phyloP scores from a whole-genome alignment of 1,284 basidiomycete genomes.

The Peniophora sp. region DNA sequence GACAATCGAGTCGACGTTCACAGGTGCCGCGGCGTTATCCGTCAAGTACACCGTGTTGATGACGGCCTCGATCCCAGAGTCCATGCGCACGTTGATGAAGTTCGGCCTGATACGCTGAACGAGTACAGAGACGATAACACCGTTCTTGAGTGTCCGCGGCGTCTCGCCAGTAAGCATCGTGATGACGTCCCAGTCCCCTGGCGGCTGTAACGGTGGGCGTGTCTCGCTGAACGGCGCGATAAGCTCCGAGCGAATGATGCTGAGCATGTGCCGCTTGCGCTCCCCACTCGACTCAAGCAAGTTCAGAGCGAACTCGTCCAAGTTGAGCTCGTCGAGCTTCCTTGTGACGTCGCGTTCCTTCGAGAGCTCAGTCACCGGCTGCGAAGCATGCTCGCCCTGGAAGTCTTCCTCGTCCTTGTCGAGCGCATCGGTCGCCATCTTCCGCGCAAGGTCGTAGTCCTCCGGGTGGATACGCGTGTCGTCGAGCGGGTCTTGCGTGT shows the following conservation, averaged over 20 bases:
- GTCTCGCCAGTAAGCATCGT: constrained; percentile 97
- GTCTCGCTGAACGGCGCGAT: constrained; percentile 79
- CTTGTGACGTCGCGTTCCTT: constrained; percentile 70
- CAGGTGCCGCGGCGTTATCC: constrained; percentile 28
- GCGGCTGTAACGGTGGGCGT: constrained; percentile 61
- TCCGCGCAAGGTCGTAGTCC: constrained; percentile 95
- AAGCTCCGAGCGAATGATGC: constrained; percentile 88
- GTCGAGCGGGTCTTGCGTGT: constrained; percentile 85
- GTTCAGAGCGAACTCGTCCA: constrained; percentile 95
- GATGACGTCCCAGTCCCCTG: constrained; percentile 76
- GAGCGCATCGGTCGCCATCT: constrained; percentile 97
- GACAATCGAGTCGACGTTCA: constrained; percentile 40
- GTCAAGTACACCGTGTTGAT: constrained; percentile 65
- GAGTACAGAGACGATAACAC: constrained; percentile 80
- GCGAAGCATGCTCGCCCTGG: constrained; percentile 84
- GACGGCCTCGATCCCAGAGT: constrained; percentile 87
- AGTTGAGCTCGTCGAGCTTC: constrained; percentile 86
- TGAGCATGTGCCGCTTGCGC: constrained; percentile 82
- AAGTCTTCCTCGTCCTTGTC: constrained; percentile 94
- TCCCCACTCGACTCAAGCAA: constrained; percentile 79
- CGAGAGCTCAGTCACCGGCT: constrained; percentile 83
- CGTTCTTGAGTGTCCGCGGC: constrained; percentile 65
- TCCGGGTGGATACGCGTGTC: constrained; percentile 96
- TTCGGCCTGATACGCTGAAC: constrained; percentile 54
- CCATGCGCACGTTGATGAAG: constrained; percentile 64